These are phyloP conservation scores for Iris pallida DNA, from an alignment of 116 monocot species.

Conservation along the genomic window DNA sequence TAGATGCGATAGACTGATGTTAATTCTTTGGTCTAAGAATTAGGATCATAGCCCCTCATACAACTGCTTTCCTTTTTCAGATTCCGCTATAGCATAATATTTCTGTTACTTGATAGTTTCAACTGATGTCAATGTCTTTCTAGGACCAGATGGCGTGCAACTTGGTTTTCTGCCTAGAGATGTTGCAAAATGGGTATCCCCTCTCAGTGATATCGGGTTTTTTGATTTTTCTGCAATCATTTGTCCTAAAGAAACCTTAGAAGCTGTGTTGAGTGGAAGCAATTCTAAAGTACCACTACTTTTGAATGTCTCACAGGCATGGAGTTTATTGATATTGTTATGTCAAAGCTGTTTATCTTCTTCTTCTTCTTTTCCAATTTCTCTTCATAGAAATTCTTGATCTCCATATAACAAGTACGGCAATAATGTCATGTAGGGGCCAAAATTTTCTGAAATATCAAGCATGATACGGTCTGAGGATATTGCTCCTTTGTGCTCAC, in stretches of 20 bases:
- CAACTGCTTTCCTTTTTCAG: no score
- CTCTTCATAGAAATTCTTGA: no score
- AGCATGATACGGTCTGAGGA: slow-evolving; percentile 44
- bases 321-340: neutral
- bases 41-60: no score
- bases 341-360: no score
- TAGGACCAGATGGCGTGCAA: slow-evolving; percentile 37
- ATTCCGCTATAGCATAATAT: no score
- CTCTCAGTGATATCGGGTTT: slow-evolving; percentile 56
- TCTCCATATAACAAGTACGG: slow-evolving; percentile 2
- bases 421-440: slow-evolving; percentile 41
- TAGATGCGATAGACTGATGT: no score
- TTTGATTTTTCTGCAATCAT: slow-evolving; percentile 73
- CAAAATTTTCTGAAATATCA: slow-evolving; percentile 59
- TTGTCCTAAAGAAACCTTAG: slow-evolving; percentile 62
- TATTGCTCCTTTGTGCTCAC: slow-evolving; percentile 53
- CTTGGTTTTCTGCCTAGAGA: slow-evolving; percentile 85
- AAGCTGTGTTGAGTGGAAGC: slow-evolving; percentile 47
- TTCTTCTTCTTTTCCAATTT: no score
- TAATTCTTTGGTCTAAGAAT: no score
- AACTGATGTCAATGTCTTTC: slow-evolving; percentile 1
- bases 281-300: slow-evolving; percentile 50
- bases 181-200: slow-evolving; percentile 80
- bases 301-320: slow-evolving; percentile 51
- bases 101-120: neutral